These are phyloP conservation scores for Daedaleopsis nitida DNA, from an alignment of 768 basidiomycete species.

Conservation along the genomic window DNA sequence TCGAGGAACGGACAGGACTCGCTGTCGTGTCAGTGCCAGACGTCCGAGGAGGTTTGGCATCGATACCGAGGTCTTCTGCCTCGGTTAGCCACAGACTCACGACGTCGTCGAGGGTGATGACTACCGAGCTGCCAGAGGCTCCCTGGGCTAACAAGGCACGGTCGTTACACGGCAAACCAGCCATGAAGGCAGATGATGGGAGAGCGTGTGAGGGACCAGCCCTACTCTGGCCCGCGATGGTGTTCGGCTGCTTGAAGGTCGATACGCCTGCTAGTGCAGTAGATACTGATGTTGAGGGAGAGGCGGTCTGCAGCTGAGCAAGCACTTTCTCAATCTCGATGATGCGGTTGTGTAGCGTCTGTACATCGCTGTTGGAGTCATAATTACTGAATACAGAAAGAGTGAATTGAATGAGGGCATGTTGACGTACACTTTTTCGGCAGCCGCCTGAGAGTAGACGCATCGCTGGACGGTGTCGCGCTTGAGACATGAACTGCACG, in stretches of 20 bases:
- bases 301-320: slow-evolving; percentile 44
- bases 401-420: background rate
- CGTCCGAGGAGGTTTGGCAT: slow-evolving; percentile 18
- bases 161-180: slow-evolving; percentile 35
- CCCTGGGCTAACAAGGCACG: slow-evolving; percentile 42
- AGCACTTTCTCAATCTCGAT: slow-evolving; percentile 67
- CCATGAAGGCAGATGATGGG: slow-evolving; percentile 12
- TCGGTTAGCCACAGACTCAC: slow-evolving; percentile 62
- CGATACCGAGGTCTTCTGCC: slow-evolving; percentile 41
- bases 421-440: slow-evolving; percentile 75
- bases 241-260: slow-evolving; percentile 14
- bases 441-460: slow-evolving; percentile 78
- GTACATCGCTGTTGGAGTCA: slow-evolving; percentile 58
- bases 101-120: slow-evolving; percentile 59
- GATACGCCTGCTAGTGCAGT: slow-evolving; percentile 18
- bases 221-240: slow-evolving; percentile 13
- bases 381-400: background rate
- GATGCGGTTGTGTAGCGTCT: slow-evolving; percentile 80
- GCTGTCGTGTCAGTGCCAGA: slow-evolving; percentile 21
- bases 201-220: slow-evolving; percentile 3
- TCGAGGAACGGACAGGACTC: slow-evolving; percentile 13
- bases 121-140: slow-evolving; percentile 46
- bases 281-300: slow-evolving; percentile 21
- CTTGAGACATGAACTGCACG: slow-evolving; percentile 78
- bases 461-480: slow-evolving; percentile 75